Percentiles rank a stretch among this genome's conserved stretches.
These are phyloP conservation scores for Paramecium bursaria DNA, from an alignment of 73 alveolate species.

Conservation along the genomic window DNA sequence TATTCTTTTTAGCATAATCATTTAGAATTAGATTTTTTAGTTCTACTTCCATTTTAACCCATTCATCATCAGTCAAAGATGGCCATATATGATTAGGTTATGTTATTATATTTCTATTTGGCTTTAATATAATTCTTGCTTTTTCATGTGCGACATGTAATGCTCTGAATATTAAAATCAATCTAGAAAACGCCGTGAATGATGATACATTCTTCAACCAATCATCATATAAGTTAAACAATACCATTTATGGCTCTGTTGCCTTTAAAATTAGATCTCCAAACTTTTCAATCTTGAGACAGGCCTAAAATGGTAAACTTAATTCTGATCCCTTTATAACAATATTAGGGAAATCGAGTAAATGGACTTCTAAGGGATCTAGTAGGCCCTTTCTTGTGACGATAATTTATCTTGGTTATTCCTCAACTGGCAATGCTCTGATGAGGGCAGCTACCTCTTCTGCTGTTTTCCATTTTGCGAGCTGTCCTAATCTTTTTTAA, in stretches of 20 bases:
- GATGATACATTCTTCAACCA: conserved; percentile 97
- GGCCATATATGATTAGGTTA: conserved; percentile 99
- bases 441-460: conserved; percentile 99
- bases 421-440: conserved; percentile 99
- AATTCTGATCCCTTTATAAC: conserved; percentile 99
- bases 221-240: conserved; percentile 99
- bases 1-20: conserved; percentile 99
- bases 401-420: conserved; percentile 99
- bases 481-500: conserved; percentile 98
- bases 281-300: conserved; percentile 77
- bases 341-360: conserved; percentile 99
- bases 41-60: conserved; percentile 99
- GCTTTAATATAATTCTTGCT: conserved; percentile 98
- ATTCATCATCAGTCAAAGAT: conserved; percentile 98
- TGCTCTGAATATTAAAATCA: conserved; percentile 97
- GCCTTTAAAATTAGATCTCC: conserved; percentile 99
- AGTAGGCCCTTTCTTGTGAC: conserved; percentile 99
- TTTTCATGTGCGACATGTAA: conserved; percentile 99
- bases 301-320: conserved; percentile 98
- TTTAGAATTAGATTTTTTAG: conserved; percentile 98
- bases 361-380: conserved; percentile 99
- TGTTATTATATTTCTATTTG: conserved; percentile 97
- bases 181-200: conserved; percentile 94
- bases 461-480: conserved; percentile 99
- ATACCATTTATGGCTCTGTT: conserved; percentile 99